Conservation (phyloP, 192 early-diverging fungal genomes). For the Geranomyces michiganensis region DNA sequence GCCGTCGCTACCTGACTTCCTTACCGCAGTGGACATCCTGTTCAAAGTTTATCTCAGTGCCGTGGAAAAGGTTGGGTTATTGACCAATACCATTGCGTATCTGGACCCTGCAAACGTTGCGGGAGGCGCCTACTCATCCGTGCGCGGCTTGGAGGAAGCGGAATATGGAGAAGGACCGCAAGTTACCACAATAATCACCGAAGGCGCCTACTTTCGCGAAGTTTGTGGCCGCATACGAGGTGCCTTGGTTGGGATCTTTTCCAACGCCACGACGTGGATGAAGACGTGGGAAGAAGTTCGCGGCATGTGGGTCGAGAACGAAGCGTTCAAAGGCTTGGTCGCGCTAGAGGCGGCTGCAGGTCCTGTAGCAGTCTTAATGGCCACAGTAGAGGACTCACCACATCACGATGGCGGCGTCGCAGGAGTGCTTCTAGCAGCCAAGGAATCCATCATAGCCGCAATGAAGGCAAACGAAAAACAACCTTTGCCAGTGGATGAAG, state of each 20-base stretch:
- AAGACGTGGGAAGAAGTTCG: constrained; percentile 51
- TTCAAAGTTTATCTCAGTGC: constrained; percentile 51
- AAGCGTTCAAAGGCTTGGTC: constrained; percentile 46
- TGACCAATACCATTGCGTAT: constrained; percentile 56
- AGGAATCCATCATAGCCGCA: constrained; percentile 3
- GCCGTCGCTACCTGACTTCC: constrained; percentile 53
- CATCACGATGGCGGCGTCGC: constrained; percentile 39
- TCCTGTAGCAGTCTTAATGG: constrained; percentile 45
- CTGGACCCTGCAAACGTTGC: constrained; percentile 49
- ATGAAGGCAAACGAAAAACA: background rate
- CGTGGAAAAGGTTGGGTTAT: constrained; percentile 45
- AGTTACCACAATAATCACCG: constrained; percentile 53
- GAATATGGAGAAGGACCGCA: constrained; percentile 60
- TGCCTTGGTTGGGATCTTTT: constrained; percentile 56
- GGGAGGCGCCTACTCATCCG: constrained; percentile 49
- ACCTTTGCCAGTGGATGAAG: background rate
- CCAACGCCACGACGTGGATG: constrained; percentile 55
- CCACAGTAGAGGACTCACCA: constrained; percentile 23
- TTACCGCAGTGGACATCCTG: constrained; percentile 49
- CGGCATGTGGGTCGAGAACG: constrained; percentile 63
- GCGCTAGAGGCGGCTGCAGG: constrained; percentile 44
- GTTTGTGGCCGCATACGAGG: constrained; percentile 62
- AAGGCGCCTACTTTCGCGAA: constrained; percentile 61
- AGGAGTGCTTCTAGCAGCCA: constrained; percentile 9
- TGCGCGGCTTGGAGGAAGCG: constrained; percentile 52